Conservation (phyloP, 768 basidiomycete genomes). For the Lepiota venenata region DNA sequence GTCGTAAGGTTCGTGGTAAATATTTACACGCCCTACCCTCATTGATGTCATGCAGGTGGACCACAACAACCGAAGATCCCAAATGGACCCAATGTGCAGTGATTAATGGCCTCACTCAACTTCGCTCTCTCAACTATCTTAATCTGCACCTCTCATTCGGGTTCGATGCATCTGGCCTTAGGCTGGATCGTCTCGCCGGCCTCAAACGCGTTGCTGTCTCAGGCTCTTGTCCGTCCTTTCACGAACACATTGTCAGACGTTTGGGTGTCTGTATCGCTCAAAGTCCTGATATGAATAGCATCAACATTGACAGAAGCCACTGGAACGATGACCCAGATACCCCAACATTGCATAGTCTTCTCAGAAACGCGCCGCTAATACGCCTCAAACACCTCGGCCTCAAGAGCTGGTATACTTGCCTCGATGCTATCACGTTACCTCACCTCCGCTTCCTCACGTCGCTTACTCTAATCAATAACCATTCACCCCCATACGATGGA, state of each 20-base stretch:
- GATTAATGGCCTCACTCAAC: background rate
- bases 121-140: background rate
- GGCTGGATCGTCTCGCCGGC: slow-evolving; percentile 1
- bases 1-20: slow-evolving; percentile 3
- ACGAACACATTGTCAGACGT: slow-evolving; percentile 2
- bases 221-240: slow-evolving; percentile 1
- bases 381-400: slow-evolving; percentile 6
- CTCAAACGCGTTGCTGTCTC: slow-evolving; percentile 5
- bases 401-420: slow-evolving; percentile 2
- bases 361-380: slow-evolving; percentile 1
- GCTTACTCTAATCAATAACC: background rate
- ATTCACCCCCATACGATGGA: background rate
- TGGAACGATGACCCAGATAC: background rate
- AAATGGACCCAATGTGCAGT: slow-evolving; percentile 3
- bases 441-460: slow-evolving; percentile 5
- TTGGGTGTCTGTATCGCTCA: slow-evolving; percentile 3
- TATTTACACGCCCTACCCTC: background rate
- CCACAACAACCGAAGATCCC: background rate
- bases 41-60: background rate
- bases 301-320: background rate
- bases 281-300: slow-evolving; percentile 8
- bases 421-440: slow-evolving; percentile 1
- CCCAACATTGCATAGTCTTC: background rate
- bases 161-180: slow-evolving; percentile 1
- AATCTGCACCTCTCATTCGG: slow-evolving; percentile 6